Base-by-base conservation (phyloP, 371 early-diverging fungal species). In the Mucor ambiguus region DNA sequence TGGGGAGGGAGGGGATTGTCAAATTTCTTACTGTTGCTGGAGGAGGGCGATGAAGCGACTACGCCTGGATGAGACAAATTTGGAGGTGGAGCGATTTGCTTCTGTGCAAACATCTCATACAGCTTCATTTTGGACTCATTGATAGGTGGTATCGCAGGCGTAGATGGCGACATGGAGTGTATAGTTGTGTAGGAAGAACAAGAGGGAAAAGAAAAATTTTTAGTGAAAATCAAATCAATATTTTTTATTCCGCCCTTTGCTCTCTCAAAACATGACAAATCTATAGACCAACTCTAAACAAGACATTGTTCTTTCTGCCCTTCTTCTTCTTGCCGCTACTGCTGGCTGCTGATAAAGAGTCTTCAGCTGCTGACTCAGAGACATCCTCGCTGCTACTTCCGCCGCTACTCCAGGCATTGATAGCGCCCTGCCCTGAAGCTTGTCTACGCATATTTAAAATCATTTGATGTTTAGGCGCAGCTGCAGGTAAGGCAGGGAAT, bases 261-360 rank as follows among this genome's bases (percentile, higher is more conserved):
- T n/a, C 30, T 5, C 30, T 30, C 30, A 3, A 30, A 30, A 58
- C 18, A 35, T 48, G 48, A 22, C 64, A 76, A 37, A 37, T 37
- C 14, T 37, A 81, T 63, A 80, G 72, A 20, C 88, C 88, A 41
- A 88, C 87, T 63, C 86, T 83, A 59, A 88, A 80, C 57, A 88
- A 70, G 16, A 85, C 79, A 65, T 86, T 81, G 64, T 86, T 83
- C 69, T 87, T 85, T 71, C 83, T 83, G 20, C 83, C 81, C 73
- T 86, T 86, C 56, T 83, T 84, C 46, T 83, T 75, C 73, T 62
- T 30, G 48, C 14, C 38, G 61, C 69, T 37, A 11, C 24, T 54
- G 26, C n/a, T 33, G 30, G 30, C 7, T 68, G 69, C 24, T 59
- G 60, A 7, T 58, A 64, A 30, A 5, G 33, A 4, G 66, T 68